Conservation (phyloP, 306 rosid species). For the Sindora glabra region DNA sequence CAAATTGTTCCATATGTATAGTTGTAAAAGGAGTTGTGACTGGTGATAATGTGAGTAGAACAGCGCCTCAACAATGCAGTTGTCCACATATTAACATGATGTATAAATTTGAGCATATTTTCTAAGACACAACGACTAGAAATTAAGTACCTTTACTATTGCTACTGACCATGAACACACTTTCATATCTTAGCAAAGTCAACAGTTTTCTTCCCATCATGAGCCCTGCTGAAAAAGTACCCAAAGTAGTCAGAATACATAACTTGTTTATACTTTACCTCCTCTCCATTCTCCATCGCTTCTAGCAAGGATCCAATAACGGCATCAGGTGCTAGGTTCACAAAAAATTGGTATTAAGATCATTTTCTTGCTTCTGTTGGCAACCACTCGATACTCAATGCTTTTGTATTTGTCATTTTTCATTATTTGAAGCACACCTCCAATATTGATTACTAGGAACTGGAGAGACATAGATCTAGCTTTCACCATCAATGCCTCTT, state of each 20-base stretch:
- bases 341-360: slow-evolving; percentile 13
- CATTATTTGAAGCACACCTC: slow-evolving; percentile 19
- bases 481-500: not conserved
- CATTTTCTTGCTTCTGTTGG: not conserved
- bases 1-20: too few species aligned
- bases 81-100: too few species aligned
- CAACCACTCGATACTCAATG: slow-evolving; percentile 9
- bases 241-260: slow-evolving; percentile 6
- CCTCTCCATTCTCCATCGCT: not conserved
- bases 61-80: too few species aligned
- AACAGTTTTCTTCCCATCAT: slow-evolving; percentile 14
- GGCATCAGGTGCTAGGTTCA: slow-evolving; percentile 11
- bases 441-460: slow-evolving; percentile 12
- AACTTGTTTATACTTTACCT: slow-evolving; percentile 3
- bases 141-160: too few species aligned
- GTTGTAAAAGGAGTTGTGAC: too few species aligned
- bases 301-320: slow-evolving; percentile 6
- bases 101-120: too few species aligned
- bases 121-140: too few species aligned
- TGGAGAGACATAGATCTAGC: slow-evolving; percentile 1
- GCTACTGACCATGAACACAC: too few species aligned
- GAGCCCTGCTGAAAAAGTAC: slow-evolving; percentile 17
- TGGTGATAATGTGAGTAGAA: too few species aligned
- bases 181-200: slow-evolving; percentile 2
- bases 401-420: slow-evolving; percentile 11